A percentile compares a stretch with the other conserved stretches of the same genome.
Conservation (phyloP, 768 basidiomycete species). For the Holtermannia corniformis region DNA sequence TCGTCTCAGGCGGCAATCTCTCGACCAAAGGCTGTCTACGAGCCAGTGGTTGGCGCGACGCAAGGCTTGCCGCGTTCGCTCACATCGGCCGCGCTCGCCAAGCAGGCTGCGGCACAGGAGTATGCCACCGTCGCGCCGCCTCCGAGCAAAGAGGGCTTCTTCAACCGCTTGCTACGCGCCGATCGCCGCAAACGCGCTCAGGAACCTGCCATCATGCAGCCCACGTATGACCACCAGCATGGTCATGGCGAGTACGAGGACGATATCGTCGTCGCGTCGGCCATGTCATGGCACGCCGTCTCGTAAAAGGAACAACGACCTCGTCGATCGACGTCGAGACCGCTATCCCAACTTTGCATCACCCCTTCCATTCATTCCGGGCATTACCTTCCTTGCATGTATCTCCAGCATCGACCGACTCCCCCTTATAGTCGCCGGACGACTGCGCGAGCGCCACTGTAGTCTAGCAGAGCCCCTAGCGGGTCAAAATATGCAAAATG, state of each 20-base stretch:
- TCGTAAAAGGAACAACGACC: too few relatives aligned
- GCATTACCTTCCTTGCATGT: background rate
- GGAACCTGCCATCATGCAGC: background rate
- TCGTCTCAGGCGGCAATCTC: background rate
- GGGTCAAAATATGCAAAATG: background rate
- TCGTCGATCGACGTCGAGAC: background rate
- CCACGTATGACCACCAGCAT: conserved; percentile 7
- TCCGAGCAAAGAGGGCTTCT: conserved; percentile 16
- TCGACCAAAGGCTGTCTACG: background rate
- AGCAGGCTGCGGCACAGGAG: background rate
- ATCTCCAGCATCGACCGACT: background rate
- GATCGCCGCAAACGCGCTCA: conserved; percentile 5
- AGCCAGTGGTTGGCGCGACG: too few relatives aligned
- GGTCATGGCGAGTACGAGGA: conserved; percentile 18
- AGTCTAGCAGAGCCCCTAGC: background rate
- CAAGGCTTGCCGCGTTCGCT: background rate
- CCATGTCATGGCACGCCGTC: conserved; percentile 19
- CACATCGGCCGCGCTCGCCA: background rate
- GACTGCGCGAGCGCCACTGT: background rate
- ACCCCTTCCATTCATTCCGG: background rate
- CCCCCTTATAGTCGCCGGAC: background rate
- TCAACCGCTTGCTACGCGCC: conserved; percentile 16
- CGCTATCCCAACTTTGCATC: background rate
- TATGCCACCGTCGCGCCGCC: background rate
- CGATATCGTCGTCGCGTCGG: conserved; percentile 18